phyloP scores from a whole-genome alignment of 495 filamentous ascomycete genomes.

The Lophium mytilinum region DNA sequence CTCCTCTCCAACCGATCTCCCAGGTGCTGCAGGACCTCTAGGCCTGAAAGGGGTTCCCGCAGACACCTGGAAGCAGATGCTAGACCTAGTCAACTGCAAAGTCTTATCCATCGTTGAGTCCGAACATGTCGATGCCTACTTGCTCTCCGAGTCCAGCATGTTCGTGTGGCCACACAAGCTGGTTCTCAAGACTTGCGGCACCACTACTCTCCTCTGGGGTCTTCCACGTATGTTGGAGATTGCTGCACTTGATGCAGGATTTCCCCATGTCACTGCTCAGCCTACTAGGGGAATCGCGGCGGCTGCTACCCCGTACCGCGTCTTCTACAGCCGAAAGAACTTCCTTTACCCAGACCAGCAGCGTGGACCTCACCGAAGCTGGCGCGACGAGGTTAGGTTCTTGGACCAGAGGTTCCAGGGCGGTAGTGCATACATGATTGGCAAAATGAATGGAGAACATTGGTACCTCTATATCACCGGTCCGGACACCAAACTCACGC shows the following conservation, averaged over 20 bases:
- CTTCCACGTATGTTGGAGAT: conserved; percentile 85
- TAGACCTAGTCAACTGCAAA: conserved; percentile 97
- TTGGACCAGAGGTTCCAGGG: conserved; percentile 83
- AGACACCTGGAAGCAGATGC: conserved; percentile 91
- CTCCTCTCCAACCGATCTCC: conserved; percentile 65
- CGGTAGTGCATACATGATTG: conserved; percentile 98
- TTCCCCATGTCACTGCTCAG: conserved; percentile 55
- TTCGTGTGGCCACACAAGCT: conserved; percentile 99
- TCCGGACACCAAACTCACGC: conserved; percentile 71
- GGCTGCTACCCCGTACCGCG: conserved; percentile 80
- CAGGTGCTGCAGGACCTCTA: conserved; percentile 56
- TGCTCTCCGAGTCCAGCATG: conserved; percentile 98
- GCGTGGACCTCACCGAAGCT: conserved; percentile 89
- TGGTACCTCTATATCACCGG: conserved; percentile 98
- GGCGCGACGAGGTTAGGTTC: conserved; percentile 88
- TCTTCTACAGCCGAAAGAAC: conserved; percentile 99
- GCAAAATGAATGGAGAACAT: conserved; percentile 99
- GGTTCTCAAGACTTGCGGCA: conserved; percentile 97
- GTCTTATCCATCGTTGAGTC: conserved; percentile 90
- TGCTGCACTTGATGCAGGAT: conserved; percentile 78
- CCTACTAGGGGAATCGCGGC: conserved; percentile 49
- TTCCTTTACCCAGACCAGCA: conserved; percentile 95
- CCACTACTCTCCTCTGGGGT: conserved; percentile 85
- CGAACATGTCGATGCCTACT: conserved; percentile 94
- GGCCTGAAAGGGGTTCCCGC: conserved; percentile 81